Evolutionary conservation across 2,329 filamentous ascomycete genomes (phyloP), one percentile per base, ranked within the genome.

Genomic region (Epicoccum nigrum): DNA sequence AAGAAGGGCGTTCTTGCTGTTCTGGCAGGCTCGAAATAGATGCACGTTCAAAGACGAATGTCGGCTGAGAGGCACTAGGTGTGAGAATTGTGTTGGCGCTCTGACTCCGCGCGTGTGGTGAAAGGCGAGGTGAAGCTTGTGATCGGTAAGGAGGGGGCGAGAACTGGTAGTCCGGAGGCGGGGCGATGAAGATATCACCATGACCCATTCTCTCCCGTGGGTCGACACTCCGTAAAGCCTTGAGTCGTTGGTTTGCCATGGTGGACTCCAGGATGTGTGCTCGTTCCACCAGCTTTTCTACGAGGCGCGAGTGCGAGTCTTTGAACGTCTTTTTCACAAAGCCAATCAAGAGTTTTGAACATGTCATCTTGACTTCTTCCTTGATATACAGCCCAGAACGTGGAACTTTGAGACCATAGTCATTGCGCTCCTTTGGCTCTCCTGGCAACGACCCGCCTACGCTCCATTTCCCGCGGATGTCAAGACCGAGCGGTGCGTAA

Each of bases 241-340:
- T 61, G 30, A 72, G 49, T 46, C 69, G 59, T 35, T 69, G 62
- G 46, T 72, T 72, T n/a, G 68, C 69, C 2, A 64, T 54, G 17
- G 65, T 64, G 4, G 66, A 63, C 45, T 73, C 70, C 13, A 70
- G 51, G n/a, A 70, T 55, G 37, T 72, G 70, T 23, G 70, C 70
- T 45, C 67, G 68, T 47, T 73, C 72, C 2, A 75, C 66, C 8
- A 74, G 54, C 21, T 72, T 68, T 31, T 87, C 84, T 2, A 93
- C 88, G 4, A 96, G 79, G 2, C 82, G 78, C 8, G 79, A 81
- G 64, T 95, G 90, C 0, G 89, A 84, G 65, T 88, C 89, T 64
- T 89, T 89, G 37, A 95, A 80, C 12, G 89, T 94, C 74, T 86
- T 89, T 78, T 89, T 92, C 51, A 96, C 88, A 65, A 95, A 95